These are phyloP conservation scores for Thelephora terrestris DNA, from an alignment of 1,284 basidiomycete species.

Conservation along the genomic window DNA sequence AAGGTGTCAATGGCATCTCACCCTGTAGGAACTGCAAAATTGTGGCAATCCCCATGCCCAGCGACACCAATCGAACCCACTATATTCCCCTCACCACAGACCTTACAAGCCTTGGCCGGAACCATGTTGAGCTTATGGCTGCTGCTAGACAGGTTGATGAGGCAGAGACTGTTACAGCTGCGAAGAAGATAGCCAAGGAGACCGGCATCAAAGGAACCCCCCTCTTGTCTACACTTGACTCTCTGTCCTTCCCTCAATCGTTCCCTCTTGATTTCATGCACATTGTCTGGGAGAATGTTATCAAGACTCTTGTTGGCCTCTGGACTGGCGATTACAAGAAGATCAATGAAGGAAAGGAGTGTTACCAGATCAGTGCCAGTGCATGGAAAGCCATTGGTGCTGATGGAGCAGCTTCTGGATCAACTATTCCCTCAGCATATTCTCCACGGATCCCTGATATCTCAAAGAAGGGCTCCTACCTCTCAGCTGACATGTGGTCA, in stretches of 20 bases:
- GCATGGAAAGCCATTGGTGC: slow-evolving; percentile 32
- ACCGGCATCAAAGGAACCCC: slow-evolving; percentile 33
- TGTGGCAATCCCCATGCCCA: slow-evolving; percentile 23
- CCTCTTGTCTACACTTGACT: slow-evolving; percentile 23
- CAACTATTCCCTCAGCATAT: slow-evolving; percentile 30
- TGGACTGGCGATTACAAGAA: slow-evolving; percentile 33
- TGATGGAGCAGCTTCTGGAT: slow-evolving; percentile 19
- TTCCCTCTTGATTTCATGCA: slow-evolving; percentile 42
- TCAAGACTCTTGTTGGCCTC: slow-evolving; percentile 27
- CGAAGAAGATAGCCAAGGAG: slow-evolving; percentile 16
- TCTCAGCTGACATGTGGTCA: too few species aligned
- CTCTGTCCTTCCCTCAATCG: slow-evolving; percentile 28
- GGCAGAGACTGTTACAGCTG: background rate
- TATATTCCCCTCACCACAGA: slow-evolving; percentile 33
- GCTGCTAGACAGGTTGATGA: background rate
- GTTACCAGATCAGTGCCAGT: slow-evolving; percentile 19
- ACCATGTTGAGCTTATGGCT: background rate
- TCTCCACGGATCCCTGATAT: slow-evolving; percentile 29
- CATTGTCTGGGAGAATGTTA: slow-evolving; percentile 31
- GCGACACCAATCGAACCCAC: too few species aligned
- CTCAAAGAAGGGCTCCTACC: too few species aligned
- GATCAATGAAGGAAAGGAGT: slow-evolving; percentile 22
- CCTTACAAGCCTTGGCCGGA: slow-evolving; percentile 11
- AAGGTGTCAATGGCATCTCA: slow-evolving; percentile 24
- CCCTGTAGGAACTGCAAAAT: slow-evolving; percentile 38